Conservation (phyloP, 2,329 filamentous ascomycete species). For the Nannizzia gypsea region DNA sequence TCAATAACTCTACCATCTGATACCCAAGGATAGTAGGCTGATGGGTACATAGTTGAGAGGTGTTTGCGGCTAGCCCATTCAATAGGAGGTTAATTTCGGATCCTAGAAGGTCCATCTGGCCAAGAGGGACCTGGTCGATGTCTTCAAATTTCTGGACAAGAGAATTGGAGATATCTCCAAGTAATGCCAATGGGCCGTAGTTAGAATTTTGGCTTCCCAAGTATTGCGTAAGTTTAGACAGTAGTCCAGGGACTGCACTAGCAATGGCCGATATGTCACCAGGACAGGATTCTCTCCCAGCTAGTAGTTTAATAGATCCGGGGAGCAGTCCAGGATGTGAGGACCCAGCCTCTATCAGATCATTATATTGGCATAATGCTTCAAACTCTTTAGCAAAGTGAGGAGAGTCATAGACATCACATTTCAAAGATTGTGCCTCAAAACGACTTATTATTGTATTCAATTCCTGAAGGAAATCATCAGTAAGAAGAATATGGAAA, state of each 20-base stretch:
- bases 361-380: constrained; percentile 36
- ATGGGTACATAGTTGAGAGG: constrained; percentile 40
- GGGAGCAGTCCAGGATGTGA: constrained; percentile 16
- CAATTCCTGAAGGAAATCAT: constrained; percentile 20
- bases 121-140: constrained; percentile 44
- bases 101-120: constrained; percentile 52
- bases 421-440: constrained; percentile 21
- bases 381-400: constrained; percentile 39
- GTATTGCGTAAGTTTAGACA: constrained; percentile 28
- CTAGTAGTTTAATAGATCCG: constrained; percentile 27
- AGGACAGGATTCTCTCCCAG: constrained; percentile 27
- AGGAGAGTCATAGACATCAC: constrained; percentile 23
- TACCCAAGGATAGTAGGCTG: constrained; percentile 40
- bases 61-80: constrained; percentile 42
- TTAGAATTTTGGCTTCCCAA: constrained; percentile 22
- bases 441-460: constrained; percentile 29
- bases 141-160: constrained; percentile 46
- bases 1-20: constrained; percentile 32
- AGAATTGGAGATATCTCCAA: constrained; percentile 38
- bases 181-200: constrained; percentile 35
- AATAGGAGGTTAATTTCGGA: constrained; percentile 52
- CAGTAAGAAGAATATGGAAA: constrained; percentile 8
- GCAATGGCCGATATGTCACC: constrained; percentile 24
- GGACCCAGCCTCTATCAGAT: constrained; percentile 21
- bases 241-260: constrained; percentile 24